Evolutionary conservation across 352 stramenopile genomes (phyloP), one percentile per base, ranked within the genome.

Genomic region (Thraustochytrium striatum): DNA sequence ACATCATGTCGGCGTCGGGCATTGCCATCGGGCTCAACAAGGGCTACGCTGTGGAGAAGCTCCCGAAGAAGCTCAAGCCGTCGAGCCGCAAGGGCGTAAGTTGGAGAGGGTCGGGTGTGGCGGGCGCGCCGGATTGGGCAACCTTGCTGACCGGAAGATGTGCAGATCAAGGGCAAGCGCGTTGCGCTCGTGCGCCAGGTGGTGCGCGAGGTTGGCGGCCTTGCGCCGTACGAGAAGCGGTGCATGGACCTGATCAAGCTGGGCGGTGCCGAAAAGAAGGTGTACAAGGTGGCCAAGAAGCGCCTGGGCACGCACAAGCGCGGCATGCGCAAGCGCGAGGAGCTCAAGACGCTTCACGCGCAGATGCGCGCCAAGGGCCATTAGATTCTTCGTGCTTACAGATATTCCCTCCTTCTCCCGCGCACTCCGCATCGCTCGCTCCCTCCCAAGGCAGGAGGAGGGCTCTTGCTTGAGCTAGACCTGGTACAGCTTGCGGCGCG

Each of bases 171-270:
- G 36, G 50, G 89, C 85, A 98, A 98, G 90, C 94, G 97, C 87
- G 97, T 93, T 69, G 90, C 90, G 79, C 85, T 98, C 72, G 93
- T 97, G 72, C 89, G 94, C 84, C 88, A 95, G 84, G 94, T 99
- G 85, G 90, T 98, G 69, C 92, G 94, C 84, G 96, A 99, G 86
- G 96, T 99, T 79, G 94, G 95, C 43, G 96, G 96, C 81, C 87
- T 99, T 53, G 95, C 97, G 87, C 96, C 96, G 55, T 99, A 99
- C 87, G 96, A 99, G 88, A 98, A 98, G 86, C 90, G 96, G 84
- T 97, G 99, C 84, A 91, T 99, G 82, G 96, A 99, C 92, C 98
- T 99, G 93, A 98, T 99, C 91, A 99, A 99, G 93, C 97, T 92
- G 80, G 95, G 90, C 83, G 94, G 91, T 82, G 93, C 93, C 57